Evolutionary conservation across 2,329 filamentous ascomycete genomes (phyloP).

Genomic region (Trichoderma afroharzianum): DNA sequence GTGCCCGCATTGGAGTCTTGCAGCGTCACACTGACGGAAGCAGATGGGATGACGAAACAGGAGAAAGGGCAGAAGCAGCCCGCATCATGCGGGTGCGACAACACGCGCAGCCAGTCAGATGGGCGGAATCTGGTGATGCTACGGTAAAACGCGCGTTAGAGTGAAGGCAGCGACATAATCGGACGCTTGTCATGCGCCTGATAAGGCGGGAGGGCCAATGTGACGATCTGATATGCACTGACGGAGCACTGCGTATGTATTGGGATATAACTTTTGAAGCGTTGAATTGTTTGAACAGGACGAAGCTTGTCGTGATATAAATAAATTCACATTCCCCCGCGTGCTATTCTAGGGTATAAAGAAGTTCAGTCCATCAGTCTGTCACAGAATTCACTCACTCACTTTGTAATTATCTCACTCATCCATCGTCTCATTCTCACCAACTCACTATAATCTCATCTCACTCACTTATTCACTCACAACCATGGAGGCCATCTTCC

Average conservation of each 20-base stretch:
- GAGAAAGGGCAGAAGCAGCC: neutral
- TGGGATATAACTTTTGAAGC: neutral
- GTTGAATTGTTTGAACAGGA: neutral
- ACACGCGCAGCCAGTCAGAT: neutral
- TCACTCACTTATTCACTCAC: neutral
- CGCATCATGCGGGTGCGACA: neutral
- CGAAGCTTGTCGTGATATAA: neutral
- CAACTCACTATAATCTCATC: neutral
- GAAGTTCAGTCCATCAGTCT: neutral
- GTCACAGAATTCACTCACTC: neutral
- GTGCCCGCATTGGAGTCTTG: neutral
- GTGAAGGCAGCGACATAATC: neutral
- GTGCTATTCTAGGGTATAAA: neutral
- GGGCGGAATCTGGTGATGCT: neutral
- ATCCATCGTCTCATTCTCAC: neutral
- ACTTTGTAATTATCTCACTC: neutral
- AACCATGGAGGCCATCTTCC: neutral
- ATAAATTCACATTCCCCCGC: neutral
- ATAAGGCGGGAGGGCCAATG: neutral
- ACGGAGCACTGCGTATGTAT: neutral
- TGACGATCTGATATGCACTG: neutral
- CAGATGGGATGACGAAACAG: neutral
- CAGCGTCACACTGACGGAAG: constrained; percentile 13
- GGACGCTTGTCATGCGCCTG: neutral
- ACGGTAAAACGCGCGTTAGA: neutral